Evolutionary conservation across 495 filamentous ascomycete species (phyloP), one percentile per base, ranked within the genome.

Genomic region (Pseudevernia furfuracea): DNA sequence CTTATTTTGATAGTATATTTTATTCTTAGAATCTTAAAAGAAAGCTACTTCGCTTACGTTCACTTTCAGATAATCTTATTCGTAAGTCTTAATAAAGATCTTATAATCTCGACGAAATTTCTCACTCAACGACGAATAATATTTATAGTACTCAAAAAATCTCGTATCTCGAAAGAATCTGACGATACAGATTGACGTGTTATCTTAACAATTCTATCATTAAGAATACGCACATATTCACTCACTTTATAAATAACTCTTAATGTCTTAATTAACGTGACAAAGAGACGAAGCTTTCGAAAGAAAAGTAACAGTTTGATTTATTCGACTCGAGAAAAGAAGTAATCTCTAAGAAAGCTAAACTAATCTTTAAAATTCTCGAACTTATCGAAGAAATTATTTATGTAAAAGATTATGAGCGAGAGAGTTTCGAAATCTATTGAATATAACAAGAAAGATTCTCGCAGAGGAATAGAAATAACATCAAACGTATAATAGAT

Each of bases 201-300:
- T 7, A 66, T 52, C n/a, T 62, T 62, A 36, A 8, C 2, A 1
- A 65, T 37, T 7, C 44, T n/a, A 1, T 63, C 9, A 0, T 65
- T 19, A 2, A 60, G 12, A 1, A 65, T 57, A 30, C 49, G 19
- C 7, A 66, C 23, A 30, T 28, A 10, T 0, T 19, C 49, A 9
- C 30, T 25, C 5, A 63, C 28, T 11, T 1, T 6, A n/a, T 66
- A 10, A 15, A 37, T 63, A 8, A 66, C 30, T 0, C 19, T 25
- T 10, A 66, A 28, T 1, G 9, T 8, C 21, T 58, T 66, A 28
- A 66, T 66, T 32, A 23, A 6, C 2, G 25, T 3, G 1, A 5
- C 17, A n/a, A 66, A 66, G 30, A 66, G 15, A 7, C 56, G 23
- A 23, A 66, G n/a, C 28, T 66, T 66, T 6, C 59, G 49, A 30